Conservation (phyloP, 768 basidiomycete species). For the Amanita subjunquillea region DNA sequence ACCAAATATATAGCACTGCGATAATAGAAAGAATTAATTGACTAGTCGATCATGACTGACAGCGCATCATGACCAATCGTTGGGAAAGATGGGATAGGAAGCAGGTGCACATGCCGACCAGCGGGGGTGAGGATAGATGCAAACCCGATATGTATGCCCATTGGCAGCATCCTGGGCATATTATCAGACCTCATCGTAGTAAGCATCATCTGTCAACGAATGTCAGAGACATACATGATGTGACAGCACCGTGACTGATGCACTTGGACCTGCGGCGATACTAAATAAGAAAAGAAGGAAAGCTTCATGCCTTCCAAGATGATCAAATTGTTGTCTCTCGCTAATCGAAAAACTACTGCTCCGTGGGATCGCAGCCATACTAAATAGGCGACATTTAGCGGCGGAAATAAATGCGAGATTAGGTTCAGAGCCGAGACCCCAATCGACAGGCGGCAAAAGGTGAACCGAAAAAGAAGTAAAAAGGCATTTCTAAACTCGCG, state of each 20-base stretch:
- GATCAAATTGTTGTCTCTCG: conserved; percentile 63
- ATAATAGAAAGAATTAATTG: not conserved
- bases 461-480: not conserved
- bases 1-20: not conserved
- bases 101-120: conserved; percentile 48
- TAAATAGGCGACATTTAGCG: conserved; percentile 15
- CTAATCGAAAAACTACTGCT: conserved; percentile 65
- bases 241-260: not conserved
- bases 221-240: not conserved
- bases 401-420: not conserved
- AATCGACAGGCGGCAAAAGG: not conserved
- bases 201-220: conserved; percentile 58
- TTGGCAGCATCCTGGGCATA: conserved; percentile 75
- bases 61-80: not conserved
- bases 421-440: not conserved
- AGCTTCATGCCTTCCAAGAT: conserved; percentile 66
- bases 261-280: not conserved
- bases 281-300: not conserved
- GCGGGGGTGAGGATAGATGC: conserved; percentile 65
- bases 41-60: not conserved
- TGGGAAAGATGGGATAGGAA: no score
- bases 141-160: conserved; percentile 76
- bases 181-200: conserved; percentile 83
- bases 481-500: no score
- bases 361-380: conserved; percentile 86